Base-by-base conservation (phyloP, 73 alveolate species). In the Loxodes magnus region DNA sequence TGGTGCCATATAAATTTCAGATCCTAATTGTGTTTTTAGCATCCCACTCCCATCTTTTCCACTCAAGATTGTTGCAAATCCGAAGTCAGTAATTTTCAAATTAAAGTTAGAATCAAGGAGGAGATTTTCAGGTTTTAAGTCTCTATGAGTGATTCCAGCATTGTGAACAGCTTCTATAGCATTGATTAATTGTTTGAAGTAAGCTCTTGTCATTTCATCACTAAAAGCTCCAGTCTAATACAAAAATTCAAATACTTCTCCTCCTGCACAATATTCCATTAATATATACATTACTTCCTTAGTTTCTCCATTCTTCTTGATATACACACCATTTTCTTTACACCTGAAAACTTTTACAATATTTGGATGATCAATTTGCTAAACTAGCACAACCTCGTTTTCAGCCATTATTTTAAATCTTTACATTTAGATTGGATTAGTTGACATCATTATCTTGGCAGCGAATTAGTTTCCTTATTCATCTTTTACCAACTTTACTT, bases 21-120 rank as follows among this genome's bases (percentile, higher is more conserved):
- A 65, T 4, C 94, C 94, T 4, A 76, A 55, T 30, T 56, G 66
- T 9, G 84, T 61, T 37, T 27, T 56, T 35, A 53, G 51, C 37
- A 37, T 27, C 10, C 82, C 74, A 12, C 60, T 28, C 2, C 64
- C 74, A 14, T 65, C 80, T 52, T 62, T 71, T 22, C 70, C 72
- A 44, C 57, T 25, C 24, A 56, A 79, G 20, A 64, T 70, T 28
- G 87, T 67, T 3, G 96, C 71, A 39, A 84, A 74, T 0, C 96
- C 96, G 64, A 84, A 84, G 56, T 84, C 96, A 5, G 84, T 75
- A 29, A 84, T 59, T 52, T 84, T 84, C 5, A 84, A 59, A 36
- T 49, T 67, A 72, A 59, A 74, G 36, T 59, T 51, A n/a, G 30
- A 36, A 38, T 75, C 79, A 41, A 71, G 64, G 25, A 77, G 89